Base-by-base conservation (phyloP, 345 rosid species). In the Lumnitzera racemosa region DNA sequence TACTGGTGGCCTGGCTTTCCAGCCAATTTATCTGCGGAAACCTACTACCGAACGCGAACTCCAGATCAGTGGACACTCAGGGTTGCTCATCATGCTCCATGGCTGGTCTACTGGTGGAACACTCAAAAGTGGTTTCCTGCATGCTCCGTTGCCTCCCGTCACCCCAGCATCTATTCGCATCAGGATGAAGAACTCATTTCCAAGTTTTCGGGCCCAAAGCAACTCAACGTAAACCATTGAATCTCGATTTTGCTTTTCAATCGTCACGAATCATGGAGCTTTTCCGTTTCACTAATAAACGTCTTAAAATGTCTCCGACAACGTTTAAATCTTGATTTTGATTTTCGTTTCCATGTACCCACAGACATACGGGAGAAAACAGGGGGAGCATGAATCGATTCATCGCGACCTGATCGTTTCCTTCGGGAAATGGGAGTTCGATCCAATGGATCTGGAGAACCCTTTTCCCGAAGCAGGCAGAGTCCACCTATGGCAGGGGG, bases 81-180 rank as follows among this genome's bases (percentile, higher is more conserved):
- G 59, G 85, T 81, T 67, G 78, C 77, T 67, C 89, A 83, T 59
- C 76, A 81, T 23, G 68, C 73, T 47, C 87, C 89, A 54, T 83
- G 82, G 89, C 87, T 86, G 15, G 63, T 62, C 23, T 70, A 86
- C 62, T 86, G 94, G 94, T 83, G 89, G 94, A 83, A 86, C 69
- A 72, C 85, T 11, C 89, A 80, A 58, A 80, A 68, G 52, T 71
- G 77, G 81, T 78, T 83, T 64, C 80, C 76, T 50, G 63, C 77
- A 2, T 78, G 80, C 9, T 62, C 78, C 65, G 81, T 72, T 62
- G 59, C 65, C 50, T 49, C 74, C 41, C 58, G 46, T 1, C 69
- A 43, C 13, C 67, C 57, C 24, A 71, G 72, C 24, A 11, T 54
- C 47, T 23, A 83, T 12, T 81, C 85, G 1, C 67, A 31, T 43